phyloP scores from a whole-genome alignment of 441 rosid species.

The Brassica hybrid region DNA sequence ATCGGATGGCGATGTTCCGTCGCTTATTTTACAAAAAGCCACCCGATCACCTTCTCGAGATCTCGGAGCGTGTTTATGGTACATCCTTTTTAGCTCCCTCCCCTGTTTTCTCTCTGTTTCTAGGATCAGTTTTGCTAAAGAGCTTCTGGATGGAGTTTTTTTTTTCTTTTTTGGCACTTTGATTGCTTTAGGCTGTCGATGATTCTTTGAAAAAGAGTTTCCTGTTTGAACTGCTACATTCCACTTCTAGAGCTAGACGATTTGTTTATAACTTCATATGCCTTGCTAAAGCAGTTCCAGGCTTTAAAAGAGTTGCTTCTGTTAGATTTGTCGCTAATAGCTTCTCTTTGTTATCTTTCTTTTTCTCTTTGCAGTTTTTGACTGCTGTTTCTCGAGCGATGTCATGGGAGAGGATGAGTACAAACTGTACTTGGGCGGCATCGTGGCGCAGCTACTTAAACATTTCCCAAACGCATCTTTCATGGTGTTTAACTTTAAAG shows the following conservation, averaged over 20 bases:
- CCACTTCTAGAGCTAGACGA: not conserved
- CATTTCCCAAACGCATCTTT: slow-evolving; percentile 91
- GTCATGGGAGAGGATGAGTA: slow-evolving; percentile 92
- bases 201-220: not conserved
- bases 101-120: not conserved
- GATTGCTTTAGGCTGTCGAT: slow-evolving; percentile 21
- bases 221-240: slow-evolving; percentile 22
- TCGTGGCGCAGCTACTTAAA: slow-evolving; percentile 88
- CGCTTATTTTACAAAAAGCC: slow-evolving; percentile 98
- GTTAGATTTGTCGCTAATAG: not conserved
- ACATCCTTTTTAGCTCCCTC: not conserved
- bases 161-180: slow-evolving; percentile 12
- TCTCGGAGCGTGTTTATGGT: slow-evolving; percentile 99
- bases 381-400: slow-evolving; percentile 94
- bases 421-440: slow-evolving; percentile 87
- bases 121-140: slow-evolving; percentile 25
- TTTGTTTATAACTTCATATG: not conserved
- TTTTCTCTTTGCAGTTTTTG: slow-evolving; percentile 68
- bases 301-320: slow-evolving; percentile 9
- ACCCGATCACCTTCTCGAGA: slow-evolving; percentile 99
- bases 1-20: slow-evolving; percentile 96
- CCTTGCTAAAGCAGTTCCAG: slow-evolving; percentile 9
- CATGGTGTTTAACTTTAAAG: slow-evolving; percentile 96
- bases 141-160: slow-evolving; percentile 8
- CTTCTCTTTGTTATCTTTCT: too few species aligned